Evolutionary conservation across 2,329 filamentous ascomycete genomes (phyloP), one percentile per base, ranked within the genome.

Genomic region (Penicillium sp.): DNA sequence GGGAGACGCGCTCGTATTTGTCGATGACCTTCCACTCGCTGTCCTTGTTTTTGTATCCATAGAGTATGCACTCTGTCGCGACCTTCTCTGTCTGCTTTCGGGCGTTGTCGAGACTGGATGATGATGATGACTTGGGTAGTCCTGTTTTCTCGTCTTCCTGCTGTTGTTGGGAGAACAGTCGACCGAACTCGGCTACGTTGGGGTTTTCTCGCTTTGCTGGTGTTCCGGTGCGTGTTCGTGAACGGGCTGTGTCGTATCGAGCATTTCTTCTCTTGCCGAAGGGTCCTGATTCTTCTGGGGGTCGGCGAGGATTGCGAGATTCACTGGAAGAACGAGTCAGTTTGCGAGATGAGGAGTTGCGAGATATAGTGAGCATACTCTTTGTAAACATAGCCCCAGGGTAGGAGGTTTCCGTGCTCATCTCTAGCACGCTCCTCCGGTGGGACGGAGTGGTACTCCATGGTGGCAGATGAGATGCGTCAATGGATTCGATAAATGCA

Each of bases 1-100:
- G 71, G 6, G 88, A 92, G 35, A 95, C 83, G 52, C 85, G 81
- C 74, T 96, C 92, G 73, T 87, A 97, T 72, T 89, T 88, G 59
- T 87, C 84, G 60, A 97, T 85, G 29, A 90, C 90, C 25, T 91
- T 89, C 80, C 93, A 96, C 64, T 84, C 80, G 7, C 70, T 66
- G 4, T 80, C 77, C 58, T 75, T 89, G 78, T 71, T 84, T 74
- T 69, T 82, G 71, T 91, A 96, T 27, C 92, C 92, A 59, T 91
- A 88, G 13, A 97, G 77, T 47, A 95, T 83, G 55, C 95, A 81
- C 71, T 96, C 90, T 33, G 88, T 86, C 2, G 84, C 81, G 56
- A 81, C 78, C 55, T 78, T 79, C 55, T 64, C 70, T 49, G 57
- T 66, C 50, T 58, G 64, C 57, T 70, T 72, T 37, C 68, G 65